Evolutionary conservation across 31 red algal genomes (phyloP), one percentile per base, ranked within the genome.

Genomic region (Asparagopsis taxiformis): DNA sequence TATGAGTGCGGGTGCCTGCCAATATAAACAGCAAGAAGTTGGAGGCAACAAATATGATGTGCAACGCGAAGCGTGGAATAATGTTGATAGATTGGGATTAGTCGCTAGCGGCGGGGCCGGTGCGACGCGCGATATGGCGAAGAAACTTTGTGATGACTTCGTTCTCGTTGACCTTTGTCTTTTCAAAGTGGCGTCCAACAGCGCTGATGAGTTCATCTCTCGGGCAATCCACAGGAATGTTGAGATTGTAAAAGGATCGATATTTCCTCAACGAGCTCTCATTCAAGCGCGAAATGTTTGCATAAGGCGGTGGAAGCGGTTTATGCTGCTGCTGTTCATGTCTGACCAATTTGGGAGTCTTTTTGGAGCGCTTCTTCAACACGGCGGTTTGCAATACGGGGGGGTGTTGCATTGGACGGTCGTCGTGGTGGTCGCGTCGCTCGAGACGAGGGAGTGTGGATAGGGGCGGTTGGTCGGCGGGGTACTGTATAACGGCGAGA

Each of bases 81-180:
- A 25, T 15, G 55, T 8, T 15, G 55, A 23, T 11, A 44, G 3
- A 30, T 44, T 23, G 70, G 24, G 19, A 43, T 58, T 74, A 34
- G 9, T 50, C 70, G 16, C 75, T 63, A 13, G 75, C 63, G 2
- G 75, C 59, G 0, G 73, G 55, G 13, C 48, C 84, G 51, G 51
- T 52, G 10, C 62, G 43, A 28, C 75, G 56, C 17, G 75, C 62
- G 28, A 94, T 51, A 13, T 68, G 65, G 1, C 74, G 65, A 26
- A 96, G 67, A 74, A 96, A 96, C 39, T 72, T 84, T 15, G 71
- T 52, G 64, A 96, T 96, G 19, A 79, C 88, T 21, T 84, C 70
- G 17, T 16, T 52, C 59, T 96, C 92, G 50, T 96, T 83, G 2
- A 96, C 92, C 22, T 75, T 79, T 41, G 68, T 41, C 43, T 78